Evolutionary conservation across 495 filamentous ascomycete genomes (phyloP), one percentile per base, ranked within the genome.

Genomic region (Venustampulla echinocandica): DNA sequence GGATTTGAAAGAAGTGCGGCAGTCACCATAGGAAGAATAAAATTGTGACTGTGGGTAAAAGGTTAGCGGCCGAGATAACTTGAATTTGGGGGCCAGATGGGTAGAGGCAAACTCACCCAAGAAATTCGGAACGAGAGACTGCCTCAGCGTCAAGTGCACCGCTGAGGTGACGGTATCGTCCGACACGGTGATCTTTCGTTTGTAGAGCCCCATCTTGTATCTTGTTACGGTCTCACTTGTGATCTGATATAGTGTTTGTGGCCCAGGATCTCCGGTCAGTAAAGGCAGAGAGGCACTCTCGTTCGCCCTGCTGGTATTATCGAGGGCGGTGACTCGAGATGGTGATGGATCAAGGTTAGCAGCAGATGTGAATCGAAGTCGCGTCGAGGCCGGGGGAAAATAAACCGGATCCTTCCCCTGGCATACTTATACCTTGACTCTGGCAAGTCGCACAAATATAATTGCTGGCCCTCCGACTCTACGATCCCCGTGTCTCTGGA

Each of bases 91-190:
- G 13, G 10, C 21, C 13, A 23, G 13, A 1, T 35, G n/a, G n/a
- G 25, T 38, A 2, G 30, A 6, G 10, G n/a, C n/a, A n/a, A n/a
- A 42, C 38, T 32, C 22, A 49, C 51, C 51, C 2, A 54, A 39
- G 46, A 54, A 49, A 30, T 28, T 34, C 30, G 51, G 46, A 1
- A 49, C n/a, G 11, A 54, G 25, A 3, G 51, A 54, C 34, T 54
- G 51, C 36, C 42, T 49, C 51, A 54, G 34, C 4, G 51, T 54
- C 41, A 54, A 35, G n/a, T 54, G 51, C 10, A 42, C 51, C n/a
- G 51, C 51, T 17, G 39, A 45, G 27, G 51, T 54, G 24, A 54
- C 41, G 4, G 21, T 34, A 35, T 54, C 51, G 22, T 54, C 51
- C 4, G 38, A 28, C n/a, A 54, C 41, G 21, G 42, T 46, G 22